These are phyloP conservation scores for Magnusiomyces tetraspermus DNA, from an alignment of 1,139 yeast genomes.

Conservation along the genomic window DNA sequence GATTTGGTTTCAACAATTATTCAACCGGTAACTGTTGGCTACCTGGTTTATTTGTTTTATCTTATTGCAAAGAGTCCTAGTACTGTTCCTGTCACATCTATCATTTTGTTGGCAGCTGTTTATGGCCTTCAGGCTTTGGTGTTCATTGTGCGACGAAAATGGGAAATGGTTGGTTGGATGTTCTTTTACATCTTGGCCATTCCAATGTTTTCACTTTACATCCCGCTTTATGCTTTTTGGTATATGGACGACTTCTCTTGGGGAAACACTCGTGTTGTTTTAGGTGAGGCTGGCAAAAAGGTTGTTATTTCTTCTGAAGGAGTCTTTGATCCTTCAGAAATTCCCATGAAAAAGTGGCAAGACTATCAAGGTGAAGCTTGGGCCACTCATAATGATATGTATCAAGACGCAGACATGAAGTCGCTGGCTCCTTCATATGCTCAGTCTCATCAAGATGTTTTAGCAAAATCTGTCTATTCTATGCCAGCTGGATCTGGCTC, in stretches of 20 bases:
- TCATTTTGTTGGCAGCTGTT: conserved; percentile 33
- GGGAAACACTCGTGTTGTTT: conserved; percentile 39
- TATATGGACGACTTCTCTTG: conserved; percentile 39
- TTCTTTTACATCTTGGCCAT: conserved; percentile 34
- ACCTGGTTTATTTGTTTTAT: conserved; percentile 35
- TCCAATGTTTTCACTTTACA: conserved; percentile 33
- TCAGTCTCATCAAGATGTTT: conserved; percentile 9
- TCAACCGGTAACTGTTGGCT: conserved; percentile 37
- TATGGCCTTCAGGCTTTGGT: conserved; percentile 36
- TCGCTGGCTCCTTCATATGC: conserved; percentile 9
- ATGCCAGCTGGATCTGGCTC: conserved; percentile 5
- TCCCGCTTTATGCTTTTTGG: conserved; percentile 38
- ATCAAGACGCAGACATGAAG: conserved; percentile 8
- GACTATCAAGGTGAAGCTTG: conserved; percentile 34
- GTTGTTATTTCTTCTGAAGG: conserved; percentile 33
- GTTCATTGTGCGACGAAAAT: conserved; percentile 33
- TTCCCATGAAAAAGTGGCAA: conserved; percentile 33
- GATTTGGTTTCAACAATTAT: conserved; percentile 35
- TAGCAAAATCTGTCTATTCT: conserved; percentile 14
- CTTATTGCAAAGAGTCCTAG: conserved; percentile 26
- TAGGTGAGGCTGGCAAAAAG: conserved; percentile 34
- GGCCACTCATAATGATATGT: conserved; percentile 23
- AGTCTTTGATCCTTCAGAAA: conserved; percentile 22
- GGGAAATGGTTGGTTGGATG: conserved; percentile 43
- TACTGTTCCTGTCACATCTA: conserved; percentile 34